Percentiles rank a stretch among this genome's conserved stretches.
Evolutionary conservation across 2,329 filamentous ascomycete genomes (phyloP).

Genomic region (Fusarium ramigenum): DNA sequence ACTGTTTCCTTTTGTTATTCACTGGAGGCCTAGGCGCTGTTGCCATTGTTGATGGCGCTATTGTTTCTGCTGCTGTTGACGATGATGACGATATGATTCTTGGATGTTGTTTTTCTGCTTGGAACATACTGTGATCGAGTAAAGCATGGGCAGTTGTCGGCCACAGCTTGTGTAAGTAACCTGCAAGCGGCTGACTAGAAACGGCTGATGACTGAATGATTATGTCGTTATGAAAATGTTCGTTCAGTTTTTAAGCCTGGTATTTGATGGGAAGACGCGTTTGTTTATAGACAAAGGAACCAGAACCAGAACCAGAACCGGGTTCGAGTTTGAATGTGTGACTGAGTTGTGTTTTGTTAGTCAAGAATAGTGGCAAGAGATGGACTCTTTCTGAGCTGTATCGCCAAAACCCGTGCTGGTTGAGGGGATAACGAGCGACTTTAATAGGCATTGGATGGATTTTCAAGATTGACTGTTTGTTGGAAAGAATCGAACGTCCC

Average conservation of each 20-base stretch:
- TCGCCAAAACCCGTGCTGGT: not conserved
- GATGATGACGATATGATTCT: conserved; percentile 34
- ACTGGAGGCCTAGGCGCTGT: conserved; percentile 18
- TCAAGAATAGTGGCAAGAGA: not conserved
- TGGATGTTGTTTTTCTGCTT: conserved; percentile 36
- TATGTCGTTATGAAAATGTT: conserved; percentile 42
- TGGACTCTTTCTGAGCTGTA: not conserved
- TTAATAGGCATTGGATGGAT: not conserved
- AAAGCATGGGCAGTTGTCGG: conserved; percentile 37
- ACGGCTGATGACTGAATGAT: conserved; percentile 46
- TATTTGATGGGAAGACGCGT: conserved; percentile 12
- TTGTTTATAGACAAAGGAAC: conserved; percentile 23
- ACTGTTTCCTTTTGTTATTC: conserved; percentile 16
- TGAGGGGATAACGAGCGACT: not conserved
- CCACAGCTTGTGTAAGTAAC: conserved; percentile 41
- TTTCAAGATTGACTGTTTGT: not conserved
- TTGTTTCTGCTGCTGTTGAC: conserved; percentile 21
- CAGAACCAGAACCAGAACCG: conserved; percentile 8
- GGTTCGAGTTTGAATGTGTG: not conserved
- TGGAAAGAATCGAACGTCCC: not conserved
- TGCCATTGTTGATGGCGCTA: conserved; percentile 15
- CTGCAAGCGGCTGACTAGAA: conserved; percentile 39
- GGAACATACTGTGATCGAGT: conserved; percentile 42
- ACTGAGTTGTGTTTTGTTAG: conserved; percentile 4
- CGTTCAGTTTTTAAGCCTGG: conserved; percentile 20